These are phyloP conservation scores for Neurospora africana DNA, from an alignment of 495 filamentous ascomycete species.

Conservation along the genomic window DNA sequence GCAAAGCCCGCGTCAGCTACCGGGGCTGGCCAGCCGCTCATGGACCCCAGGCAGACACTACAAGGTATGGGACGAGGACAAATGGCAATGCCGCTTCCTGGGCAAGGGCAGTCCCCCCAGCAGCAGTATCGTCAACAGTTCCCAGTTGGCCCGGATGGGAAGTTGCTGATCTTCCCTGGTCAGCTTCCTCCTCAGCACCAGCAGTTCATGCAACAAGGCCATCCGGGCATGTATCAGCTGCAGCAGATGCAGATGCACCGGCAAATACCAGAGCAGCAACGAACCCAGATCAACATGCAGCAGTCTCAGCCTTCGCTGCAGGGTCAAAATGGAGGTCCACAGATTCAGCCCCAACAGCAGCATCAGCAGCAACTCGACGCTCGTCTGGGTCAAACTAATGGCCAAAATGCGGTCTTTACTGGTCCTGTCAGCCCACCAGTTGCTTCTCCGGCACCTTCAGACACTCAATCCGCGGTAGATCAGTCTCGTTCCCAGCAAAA, in stretches of 20 bases:
- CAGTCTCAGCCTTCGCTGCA: conserved; percentile 7
- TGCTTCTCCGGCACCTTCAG: conserved; percentile 3
- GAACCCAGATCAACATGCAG: conserved; percentile 1
- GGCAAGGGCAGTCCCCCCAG: conserved; percentile 9
- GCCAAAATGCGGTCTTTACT: background rate
- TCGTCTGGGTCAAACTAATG: background rate
- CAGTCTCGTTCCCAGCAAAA: conserved; percentile 8
- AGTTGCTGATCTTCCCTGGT: conserved; percentile 7
- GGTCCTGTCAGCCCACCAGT: background rate
- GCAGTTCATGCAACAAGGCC: conserved; percentile 2
- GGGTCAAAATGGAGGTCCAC: background rate
- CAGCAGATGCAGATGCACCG: conserved; percentile 2
- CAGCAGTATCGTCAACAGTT: conserved; percentile 14
- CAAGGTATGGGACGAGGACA: conserved; percentile 6
- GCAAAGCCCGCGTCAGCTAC: background rate
- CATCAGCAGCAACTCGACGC: conserved; percentile 2
- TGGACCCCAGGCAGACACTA: background rate
- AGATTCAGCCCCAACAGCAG: background rate
- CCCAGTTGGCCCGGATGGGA: conserved; percentile 18
- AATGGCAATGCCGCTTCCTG: background rate
- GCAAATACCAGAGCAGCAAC: conserved; percentile 1
- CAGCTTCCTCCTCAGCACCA: conserved; percentile 12
- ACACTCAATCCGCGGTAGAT: conserved; percentile 8
- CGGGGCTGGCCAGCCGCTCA: background rate
- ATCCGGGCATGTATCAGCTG: conserved; percentile 1